Percentiles rank a stretch among this genome's conserved stretches.
Conservation (phyloP, 148 eudicot genomes). For the Agrostemma githago region DNA sequence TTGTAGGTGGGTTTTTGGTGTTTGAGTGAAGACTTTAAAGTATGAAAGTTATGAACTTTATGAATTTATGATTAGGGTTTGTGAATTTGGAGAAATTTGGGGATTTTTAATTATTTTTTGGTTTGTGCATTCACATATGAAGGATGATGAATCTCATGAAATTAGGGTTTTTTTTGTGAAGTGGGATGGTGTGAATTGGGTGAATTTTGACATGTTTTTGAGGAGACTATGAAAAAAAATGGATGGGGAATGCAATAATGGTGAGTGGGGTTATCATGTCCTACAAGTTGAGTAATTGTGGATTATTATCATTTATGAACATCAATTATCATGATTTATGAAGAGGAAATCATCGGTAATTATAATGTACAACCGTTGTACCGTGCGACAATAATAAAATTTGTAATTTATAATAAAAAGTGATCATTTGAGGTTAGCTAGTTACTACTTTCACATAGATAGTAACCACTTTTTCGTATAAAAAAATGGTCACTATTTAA, state of each 20-base stretch:
- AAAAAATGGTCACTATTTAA: no score
- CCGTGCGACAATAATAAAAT: no score
- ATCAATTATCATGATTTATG: conserved; percentile 19
- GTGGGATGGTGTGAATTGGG: neutral
- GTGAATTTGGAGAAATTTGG: conserved; percentile 6
- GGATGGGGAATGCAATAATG: conserved; percentile 16
- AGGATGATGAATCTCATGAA: conserved; percentile 26
- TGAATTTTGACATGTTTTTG: neutral
- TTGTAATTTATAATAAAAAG: no score
- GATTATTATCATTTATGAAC: conserved; percentile 7
- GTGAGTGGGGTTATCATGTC: conserved; percentile 25
- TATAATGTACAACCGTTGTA: no score
- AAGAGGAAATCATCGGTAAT: neutral
- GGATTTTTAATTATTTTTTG: no score
- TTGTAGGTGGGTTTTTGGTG: conserved; percentile 9
- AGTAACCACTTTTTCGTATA: no score
- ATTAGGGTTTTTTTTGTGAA: conserved; percentile 13
- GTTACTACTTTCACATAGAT: no score
- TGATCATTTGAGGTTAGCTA: no score
- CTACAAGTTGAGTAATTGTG: neutral
- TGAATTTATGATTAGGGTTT: conserved; percentile 13
- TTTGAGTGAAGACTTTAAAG: conserved; percentile 13
- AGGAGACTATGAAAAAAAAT: neutral
- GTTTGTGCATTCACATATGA: conserved; percentile 18
- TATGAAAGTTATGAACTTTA: neutral